Evolutionary conservation across 768 basidiomycete species (phyloP).

Genomic region (Auricularia heimuer): DNA sequence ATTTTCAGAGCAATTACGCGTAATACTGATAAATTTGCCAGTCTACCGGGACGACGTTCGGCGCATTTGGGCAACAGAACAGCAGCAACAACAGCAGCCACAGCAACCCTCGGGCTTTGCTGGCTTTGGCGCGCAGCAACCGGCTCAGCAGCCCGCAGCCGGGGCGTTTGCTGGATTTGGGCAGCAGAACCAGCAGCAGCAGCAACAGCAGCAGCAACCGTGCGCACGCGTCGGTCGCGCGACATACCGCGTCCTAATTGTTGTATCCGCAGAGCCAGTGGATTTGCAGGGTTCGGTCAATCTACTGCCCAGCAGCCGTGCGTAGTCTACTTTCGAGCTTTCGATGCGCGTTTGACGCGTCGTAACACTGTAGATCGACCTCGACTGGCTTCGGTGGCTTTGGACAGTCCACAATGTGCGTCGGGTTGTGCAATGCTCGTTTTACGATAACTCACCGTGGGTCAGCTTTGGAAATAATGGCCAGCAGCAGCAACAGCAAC

Average conservation of each 20-base stretch:
- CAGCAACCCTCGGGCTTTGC: not conserved
- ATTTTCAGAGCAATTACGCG: not conserved
- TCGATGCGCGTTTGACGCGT: too few relatives aligned
- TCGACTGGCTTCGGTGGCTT: not conserved
- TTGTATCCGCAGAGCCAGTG: not conserved
- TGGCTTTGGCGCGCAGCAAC: not conserved
- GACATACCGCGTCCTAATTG: not conserved
- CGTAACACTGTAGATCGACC: not conserved
- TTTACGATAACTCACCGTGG: not conserved
- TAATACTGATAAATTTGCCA: not conserved
- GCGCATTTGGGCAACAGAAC: not conserved
- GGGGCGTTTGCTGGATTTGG: not conserved
- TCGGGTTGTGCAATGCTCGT: not conserved
- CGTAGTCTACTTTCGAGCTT: too few relatives aligned
- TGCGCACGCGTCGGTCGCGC: not conserved
- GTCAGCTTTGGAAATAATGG: constrained; percentile 19
- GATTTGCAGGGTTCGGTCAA: not conserved
- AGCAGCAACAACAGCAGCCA: constrained; percentile 1
- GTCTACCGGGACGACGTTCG: not conserved
- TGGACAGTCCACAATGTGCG: not conserved
- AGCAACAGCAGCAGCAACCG: not conserved
- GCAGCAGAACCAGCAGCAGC: not conserved
- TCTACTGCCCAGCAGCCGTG: too few relatives aligned
- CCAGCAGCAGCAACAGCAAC: constrained; percentile 19
- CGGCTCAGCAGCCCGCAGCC: not conserved